Evolutionary conservation across 164 flowering plant genomes (phyloP), one percentile per base, ranked within the genome.

Genomic region (Nymphaea colorata): DNA sequence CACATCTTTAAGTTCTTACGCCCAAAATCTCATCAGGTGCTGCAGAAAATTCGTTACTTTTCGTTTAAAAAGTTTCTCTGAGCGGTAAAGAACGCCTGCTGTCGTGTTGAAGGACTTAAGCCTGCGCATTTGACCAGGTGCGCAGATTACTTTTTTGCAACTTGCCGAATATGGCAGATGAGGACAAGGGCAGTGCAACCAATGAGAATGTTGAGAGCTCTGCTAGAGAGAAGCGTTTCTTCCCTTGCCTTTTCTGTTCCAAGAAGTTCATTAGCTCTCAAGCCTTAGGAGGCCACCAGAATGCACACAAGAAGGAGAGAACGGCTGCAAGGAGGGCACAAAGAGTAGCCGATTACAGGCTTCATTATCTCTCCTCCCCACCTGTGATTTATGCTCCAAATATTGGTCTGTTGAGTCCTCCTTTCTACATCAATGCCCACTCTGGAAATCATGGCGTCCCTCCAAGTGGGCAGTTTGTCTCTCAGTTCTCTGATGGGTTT

Each of bases 351-450:
- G 82, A 80, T 43, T 77, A 76, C 44, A 71, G 78, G 45, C 67
- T 71, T 6, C 68, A 18, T 67, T 70, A 36, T 59, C 64, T 78
- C 70, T 64, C 80, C 6, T 67, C 73, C 4, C 70, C 76, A 8
- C 66, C 79, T 4, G 45, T 84, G 17, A 41, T 87, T 4, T 79
- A 83, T 47, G 81, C 90, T 66, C 64, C 62, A n/a, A 51, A 41
- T 44, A 11, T 78, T 17, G 78, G 85, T 25, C 51, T 78, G 42
- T 41, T 81, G 3, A 80, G 72, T 44, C 85, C 86, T 43, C 70
- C 88, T 7, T 67, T 82, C 72, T 88, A 78, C 68, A 78, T 88
- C 16, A 73, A 82, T 7, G 75, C 91, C 18, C 97, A 88, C 72
- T 85, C 82, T 6, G 77, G 80, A 10, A 76, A 44, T 63, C 74